phyloP scores from a whole-genome alignment of 2,329 filamentous ascomycete genomes.

The Coleophoma eucalyptorum region DNA sequence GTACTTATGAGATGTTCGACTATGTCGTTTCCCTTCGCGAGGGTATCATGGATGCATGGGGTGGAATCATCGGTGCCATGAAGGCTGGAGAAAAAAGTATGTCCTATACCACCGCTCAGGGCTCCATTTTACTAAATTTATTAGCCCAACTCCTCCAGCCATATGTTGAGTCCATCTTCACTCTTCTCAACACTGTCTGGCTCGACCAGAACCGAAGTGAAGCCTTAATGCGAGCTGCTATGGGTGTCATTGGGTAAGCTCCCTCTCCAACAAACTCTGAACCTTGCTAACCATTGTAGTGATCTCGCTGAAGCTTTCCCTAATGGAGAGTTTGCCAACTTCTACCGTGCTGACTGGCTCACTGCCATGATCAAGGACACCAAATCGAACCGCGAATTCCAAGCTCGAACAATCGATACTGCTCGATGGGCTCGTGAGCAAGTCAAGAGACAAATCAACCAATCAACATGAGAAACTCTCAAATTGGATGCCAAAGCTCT shows the following conservation, averaged over 20 bases:
- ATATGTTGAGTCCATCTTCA: slow-evolving; percentile 82
- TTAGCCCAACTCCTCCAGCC: slow-evolving; percentile 67
- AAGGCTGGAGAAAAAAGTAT: slow-evolving; percentile 75
- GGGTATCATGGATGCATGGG: slow-evolving; percentile 99
- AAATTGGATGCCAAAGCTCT: slow-evolving; percentile 15
- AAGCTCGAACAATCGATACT: slow-evolving; percentile 81
- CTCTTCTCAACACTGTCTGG: slow-evolving; percentile 76
- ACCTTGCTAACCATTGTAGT: slow-evolving; percentile 40
- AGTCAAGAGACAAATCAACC: slow-evolving; percentile 81
- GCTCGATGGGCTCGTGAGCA: slow-evolving; percentile 97
- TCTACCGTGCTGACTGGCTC: slow-evolving; percentile 90
- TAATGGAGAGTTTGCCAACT: slow-evolving; percentile 77
- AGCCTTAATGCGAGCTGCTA: slow-evolving; percentile 84
- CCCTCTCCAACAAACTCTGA: not conserved
- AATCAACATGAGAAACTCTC: slow-evolving; percentile 27
- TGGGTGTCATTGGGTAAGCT: slow-evolving; percentile 93
- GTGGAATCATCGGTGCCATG: slow-evolving; percentile 93
- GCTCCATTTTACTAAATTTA: slow-evolving; percentile 21
- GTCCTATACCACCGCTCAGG: slow-evolving; percentile 23
- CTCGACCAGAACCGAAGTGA: slow-evolving; percentile 87
- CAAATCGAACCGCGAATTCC: slow-evolving; percentile 83
- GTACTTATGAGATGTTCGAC: slow-evolving; percentile 92
- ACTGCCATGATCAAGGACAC: slow-evolving; percentile 88
- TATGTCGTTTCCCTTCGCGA: slow-evolving; percentile 94
- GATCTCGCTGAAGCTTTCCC: slow-evolving; percentile 94